These are phyloP conservation scores for Lathyrus tuberosus DNA, from an alignment of 306 rosid species.

Conservation along the genomic window DNA sequence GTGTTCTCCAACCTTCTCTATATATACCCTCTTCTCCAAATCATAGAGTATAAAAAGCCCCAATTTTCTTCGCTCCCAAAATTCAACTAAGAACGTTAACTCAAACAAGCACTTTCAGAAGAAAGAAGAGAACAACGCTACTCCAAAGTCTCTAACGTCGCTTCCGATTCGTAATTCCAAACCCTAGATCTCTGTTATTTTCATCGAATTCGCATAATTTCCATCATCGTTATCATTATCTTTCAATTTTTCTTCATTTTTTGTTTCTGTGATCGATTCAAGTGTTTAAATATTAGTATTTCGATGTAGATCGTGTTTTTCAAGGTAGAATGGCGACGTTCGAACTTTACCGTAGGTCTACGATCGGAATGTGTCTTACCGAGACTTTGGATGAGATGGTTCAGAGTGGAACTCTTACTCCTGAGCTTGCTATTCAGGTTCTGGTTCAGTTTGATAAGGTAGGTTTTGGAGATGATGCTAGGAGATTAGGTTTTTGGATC, in stretches of 20 bases:
- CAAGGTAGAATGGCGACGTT: conserved; percentile 75
- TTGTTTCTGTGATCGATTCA: neutral
- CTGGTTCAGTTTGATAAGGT: conserved; percentile 98
- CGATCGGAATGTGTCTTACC: conserved; percentile 86
- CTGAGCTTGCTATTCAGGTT: conserved; percentile 94
- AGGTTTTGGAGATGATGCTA: neutral
- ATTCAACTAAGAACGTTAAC: conserved; percentile 50
- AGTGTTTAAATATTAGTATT: neutral
- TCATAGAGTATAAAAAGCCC: conserved; percentile 80
- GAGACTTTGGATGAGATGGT: conserved; percentile 98
- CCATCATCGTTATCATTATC: neutral
- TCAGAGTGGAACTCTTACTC: conserved; percentile 78
- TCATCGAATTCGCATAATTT: neutral
- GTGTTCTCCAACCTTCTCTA: conserved; percentile 46
- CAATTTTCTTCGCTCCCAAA: conserved; percentile 64
- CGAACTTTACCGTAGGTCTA: conserved; percentile 88
- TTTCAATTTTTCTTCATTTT: neutral
- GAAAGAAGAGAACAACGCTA: conserved; percentile 13
- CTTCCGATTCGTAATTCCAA: conserved; percentile 39
- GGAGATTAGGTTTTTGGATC: neutral
- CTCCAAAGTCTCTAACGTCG: conserved; percentile 25
- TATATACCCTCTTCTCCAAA: conserved; percentile 70
- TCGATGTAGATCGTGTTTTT: conserved; percentile 53
- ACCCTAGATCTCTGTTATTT: conserved; percentile 16
- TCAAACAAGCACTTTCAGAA: conserved; percentile 23